A percentile compares a stretch with the other conserved stretches of the same genome.
These are phyloP conservation scores for Paraconiothyrium brasiliense DNA, from an alignment of 2,329 filamentous ascomycete genomes.

Conservation along the genomic window DNA sequence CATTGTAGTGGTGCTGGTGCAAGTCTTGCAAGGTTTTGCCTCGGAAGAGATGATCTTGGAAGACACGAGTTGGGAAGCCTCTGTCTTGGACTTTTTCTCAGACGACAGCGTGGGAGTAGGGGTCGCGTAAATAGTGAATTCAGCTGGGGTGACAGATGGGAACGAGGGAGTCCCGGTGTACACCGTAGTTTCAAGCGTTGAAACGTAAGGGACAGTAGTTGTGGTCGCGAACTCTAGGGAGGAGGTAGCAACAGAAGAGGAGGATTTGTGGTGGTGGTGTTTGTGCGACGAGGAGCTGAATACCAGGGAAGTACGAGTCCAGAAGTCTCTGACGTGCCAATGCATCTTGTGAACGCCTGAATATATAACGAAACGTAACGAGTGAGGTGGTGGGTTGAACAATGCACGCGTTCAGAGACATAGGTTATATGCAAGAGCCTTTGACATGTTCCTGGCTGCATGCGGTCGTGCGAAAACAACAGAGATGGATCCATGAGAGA, in stretches of 20 bases:
- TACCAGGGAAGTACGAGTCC: conserved; percentile 18
- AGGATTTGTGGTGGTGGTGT: not conserved
- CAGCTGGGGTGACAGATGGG: conserved; percentile 5
- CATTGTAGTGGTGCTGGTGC: conserved; percentile 16
- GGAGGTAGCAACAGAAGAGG: conserved; percentile 1
- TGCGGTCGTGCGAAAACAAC: conserved; percentile 28
- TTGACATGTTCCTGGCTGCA: conserved; percentile 23
- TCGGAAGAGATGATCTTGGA: not conserved
- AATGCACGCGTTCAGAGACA: conserved; percentile 16
- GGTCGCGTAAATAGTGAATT: conserved; percentile 3
- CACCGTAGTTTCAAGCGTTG: conserved; percentile 1
- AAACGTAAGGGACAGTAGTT: conserved; percentile 2
- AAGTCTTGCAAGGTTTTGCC: not conserved
- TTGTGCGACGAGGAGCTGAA: conserved; percentile 5
- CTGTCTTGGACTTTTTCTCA: not conserved
- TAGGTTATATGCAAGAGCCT: conserved; percentile 20
- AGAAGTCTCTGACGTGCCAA: conserved; percentile 16
- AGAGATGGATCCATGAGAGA: not conserved
- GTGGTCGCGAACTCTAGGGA: not conserved
- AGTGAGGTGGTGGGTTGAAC: not conserved
- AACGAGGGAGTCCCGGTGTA: not conserved
- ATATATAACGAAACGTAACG: conserved; percentile 12
- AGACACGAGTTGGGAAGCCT: not conserved
- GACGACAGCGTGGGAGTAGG: conserved; percentile 8
- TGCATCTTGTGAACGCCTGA: conserved; percentile 18